phyloP scores from a whole-genome alignment of 768 basidiomycete species.

The Amanita molliuscula region DNA sequence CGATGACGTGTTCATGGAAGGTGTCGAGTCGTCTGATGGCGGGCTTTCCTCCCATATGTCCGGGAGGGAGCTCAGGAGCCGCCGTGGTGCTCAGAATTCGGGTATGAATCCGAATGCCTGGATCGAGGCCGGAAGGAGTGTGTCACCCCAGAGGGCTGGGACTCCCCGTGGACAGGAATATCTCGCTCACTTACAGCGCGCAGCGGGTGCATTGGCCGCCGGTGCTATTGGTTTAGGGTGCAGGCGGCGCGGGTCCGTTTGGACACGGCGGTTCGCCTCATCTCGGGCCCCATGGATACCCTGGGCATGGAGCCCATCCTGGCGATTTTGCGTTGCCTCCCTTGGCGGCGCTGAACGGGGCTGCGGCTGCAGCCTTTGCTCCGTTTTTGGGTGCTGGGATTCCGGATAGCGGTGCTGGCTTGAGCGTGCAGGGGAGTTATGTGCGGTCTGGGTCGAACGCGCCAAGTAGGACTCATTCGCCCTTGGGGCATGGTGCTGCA shows the following conservation, averaged over 20 bases:
- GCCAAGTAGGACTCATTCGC: conserved; percentile 68
- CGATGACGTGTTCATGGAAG: conserved; percentile 42
- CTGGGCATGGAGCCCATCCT: background rate
- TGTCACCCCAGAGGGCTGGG: conserved; percentile 18
- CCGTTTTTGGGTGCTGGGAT: conserved; percentile 20
- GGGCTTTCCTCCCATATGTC: background rate
- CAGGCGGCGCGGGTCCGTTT: background rate
- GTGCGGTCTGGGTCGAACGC: conserved; percentile 54
- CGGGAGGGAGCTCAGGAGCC: conserved; percentile 11
- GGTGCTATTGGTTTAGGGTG: background rate
- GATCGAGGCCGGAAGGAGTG: conserved; percentile 20
- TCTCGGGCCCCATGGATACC: background rate
- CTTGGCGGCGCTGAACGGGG: conserved; percentile 30
- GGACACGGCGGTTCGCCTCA: conserved; percentile 9
- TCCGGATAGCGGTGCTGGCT: background rate
- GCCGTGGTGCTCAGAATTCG: conserved; percentile 5
- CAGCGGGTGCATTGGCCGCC: background rate
- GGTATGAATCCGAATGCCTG: conserved; percentile 12
- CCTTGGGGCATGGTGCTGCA: conserved; percentile 37
- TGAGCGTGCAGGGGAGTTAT: conserved; percentile 39
- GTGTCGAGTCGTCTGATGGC: conserved; percentile 20
- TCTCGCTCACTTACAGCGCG: conserved; percentile 4
- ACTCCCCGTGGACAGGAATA: conserved; percentile 3
- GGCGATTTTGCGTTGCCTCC: conserved; percentile 59
- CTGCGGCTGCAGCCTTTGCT: conserved; percentile 10